Evolutionary conservation across 1,284 basidiomycete species (phyloP).

Genomic region (Ceratobasidium sp.): DNA sequence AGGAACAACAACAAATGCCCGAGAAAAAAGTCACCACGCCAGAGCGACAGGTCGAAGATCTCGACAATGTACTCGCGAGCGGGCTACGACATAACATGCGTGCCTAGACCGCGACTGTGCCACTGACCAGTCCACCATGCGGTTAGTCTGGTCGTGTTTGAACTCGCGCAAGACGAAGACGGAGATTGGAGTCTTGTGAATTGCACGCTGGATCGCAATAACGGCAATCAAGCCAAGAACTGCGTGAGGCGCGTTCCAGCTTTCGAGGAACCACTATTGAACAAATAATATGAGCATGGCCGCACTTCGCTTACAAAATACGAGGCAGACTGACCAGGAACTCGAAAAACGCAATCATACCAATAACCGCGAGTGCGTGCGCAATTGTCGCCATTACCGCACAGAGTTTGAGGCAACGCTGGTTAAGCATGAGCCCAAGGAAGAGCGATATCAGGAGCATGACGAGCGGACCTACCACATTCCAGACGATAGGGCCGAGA

Average conservation of each 20-base stretch:
- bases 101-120: constrained; percentile 92
- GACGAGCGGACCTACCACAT: constrained; percentile 86
- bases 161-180: constrained; percentile 95
- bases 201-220: constrained; percentile 87
- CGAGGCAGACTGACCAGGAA: constrained; percentile 77
- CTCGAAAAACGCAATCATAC: constrained; percentile 89
- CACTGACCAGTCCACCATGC: constrained; percentile 99
- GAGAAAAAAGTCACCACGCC: constrained; percentile 87
- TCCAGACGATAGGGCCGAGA: constrained; percentile 95
- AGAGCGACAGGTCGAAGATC: constrained; percentile 95
- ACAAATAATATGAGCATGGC: no score
- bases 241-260: constrained; percentile 94
- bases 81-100: constrained; percentile 91
- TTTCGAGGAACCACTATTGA: constrained; percentile 96
- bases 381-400: constrained; percentile 90
- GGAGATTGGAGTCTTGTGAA: constrained; percentile 92
- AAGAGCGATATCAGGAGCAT: constrained; percentile 93
- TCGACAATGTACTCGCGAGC: constrained; percentile 96
- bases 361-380: constrained; percentile 83
- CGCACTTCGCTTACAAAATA: constrained; percentile 65
- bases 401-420: constrained; percentile 86
- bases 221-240: constrained; percentile 90
- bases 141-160: constrained; percentile 97
- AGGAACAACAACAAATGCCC: constrained; percentile 79
- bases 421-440: constrained; percentile 92